Conservation (phyloP, 2,329 filamentous ascomycete genomes). For the Herpotrichia juniperi region DNA sequence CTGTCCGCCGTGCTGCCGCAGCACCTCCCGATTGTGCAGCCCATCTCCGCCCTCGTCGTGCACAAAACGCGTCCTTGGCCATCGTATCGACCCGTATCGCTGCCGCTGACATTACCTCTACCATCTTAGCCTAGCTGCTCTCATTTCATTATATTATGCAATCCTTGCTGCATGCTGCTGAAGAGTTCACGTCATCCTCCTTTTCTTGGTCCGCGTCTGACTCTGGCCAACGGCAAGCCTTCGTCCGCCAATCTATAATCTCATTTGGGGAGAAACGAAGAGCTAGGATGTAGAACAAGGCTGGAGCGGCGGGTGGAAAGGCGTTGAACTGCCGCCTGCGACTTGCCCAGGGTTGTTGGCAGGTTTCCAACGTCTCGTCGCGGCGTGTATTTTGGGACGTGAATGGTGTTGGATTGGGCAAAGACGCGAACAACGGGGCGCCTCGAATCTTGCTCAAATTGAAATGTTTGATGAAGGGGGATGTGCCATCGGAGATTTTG, state of each 20-base stretch:
- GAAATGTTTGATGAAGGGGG: background rate
- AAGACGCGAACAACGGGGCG: background rate
- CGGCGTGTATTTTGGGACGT: background rate
- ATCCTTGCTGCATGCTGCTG: background rate
- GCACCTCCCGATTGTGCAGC: conserved; percentile 8
- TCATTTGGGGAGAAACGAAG: background rate
- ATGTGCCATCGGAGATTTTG: no score
- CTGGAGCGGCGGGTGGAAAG: background rate
- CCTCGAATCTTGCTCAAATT: background rate
- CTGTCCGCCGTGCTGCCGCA: background rate
- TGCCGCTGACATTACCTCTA: background rate
- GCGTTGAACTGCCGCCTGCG: background rate
- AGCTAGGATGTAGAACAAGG: background rate
- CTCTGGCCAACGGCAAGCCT: background rate
- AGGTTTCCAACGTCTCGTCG: background rate
- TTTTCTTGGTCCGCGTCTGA: background rate
- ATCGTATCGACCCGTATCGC: background rate
- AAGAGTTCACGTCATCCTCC: conserved; percentile 1
- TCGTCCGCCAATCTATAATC: background rate
- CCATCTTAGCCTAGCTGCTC: background rate
- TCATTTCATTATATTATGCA: conserved; percentile 13
- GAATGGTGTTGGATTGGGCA: background rate
- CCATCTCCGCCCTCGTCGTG: conserved; percentile 8
- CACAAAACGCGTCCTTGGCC: conserved; percentile 1
- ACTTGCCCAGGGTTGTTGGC: background rate